phyloP scores from a whole-genome alignment of 768 basidiomycete genomes.

The Melanogaster broomeanus region DNA sequence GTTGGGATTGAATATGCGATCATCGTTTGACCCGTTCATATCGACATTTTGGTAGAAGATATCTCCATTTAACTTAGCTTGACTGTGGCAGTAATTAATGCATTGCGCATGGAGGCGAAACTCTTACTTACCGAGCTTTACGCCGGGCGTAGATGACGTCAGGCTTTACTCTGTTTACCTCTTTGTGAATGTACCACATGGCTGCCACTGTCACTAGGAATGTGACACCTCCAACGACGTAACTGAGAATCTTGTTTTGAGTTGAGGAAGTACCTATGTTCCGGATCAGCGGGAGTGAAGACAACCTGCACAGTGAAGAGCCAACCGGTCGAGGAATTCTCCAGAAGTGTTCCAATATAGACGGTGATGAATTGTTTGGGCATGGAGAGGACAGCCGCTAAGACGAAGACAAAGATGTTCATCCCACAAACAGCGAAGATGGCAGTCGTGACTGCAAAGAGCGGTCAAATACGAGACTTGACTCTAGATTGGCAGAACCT shows the following conservation, averaged over 20 bases:
- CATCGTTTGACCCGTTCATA: slow-evolving; percentile 30
- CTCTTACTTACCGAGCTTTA: slow-evolving; percentile 58
- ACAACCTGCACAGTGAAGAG: background rate
- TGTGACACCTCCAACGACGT: slow-evolving; percentile 67
- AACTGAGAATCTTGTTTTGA: slow-evolving; percentile 65
- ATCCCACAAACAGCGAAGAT: slow-evolving; percentile 91
- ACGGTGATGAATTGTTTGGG: slow-evolving; percentile 94
- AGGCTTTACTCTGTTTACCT: slow-evolving; percentile 72
- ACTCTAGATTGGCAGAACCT: slow-evolving; percentile 24
- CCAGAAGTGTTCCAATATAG: slow-evolving; percentile 83
- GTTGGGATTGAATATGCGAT: slow-evolving; percentile 37
- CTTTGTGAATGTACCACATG: slow-evolving; percentile 79
- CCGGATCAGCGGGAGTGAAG: slow-evolving; percentile 4
- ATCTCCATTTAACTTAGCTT: slow-evolving; percentile 49
- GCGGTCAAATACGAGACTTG: background rate
- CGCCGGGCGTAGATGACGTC: slow-evolving; percentile 67
- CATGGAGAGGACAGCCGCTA: slow-evolving; percentile 80
- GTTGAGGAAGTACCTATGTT: slow-evolving; percentile 24
- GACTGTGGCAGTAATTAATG: slow-evolving; percentile 37
- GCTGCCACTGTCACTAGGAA: slow-evolving; percentile 71
- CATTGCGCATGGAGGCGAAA: background rate
- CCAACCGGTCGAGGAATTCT: slow-evolving; percentile 40
- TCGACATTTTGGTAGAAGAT: slow-evolving; percentile 31
- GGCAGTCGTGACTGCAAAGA: slow-evolving; percentile 72
- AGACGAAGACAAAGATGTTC: slow-evolving; percentile 70